These are phyloP conservation scores for Pleurotus ostreatus DNA, from an alignment of 768 basidiomycete species.

Conservation along the genomic window DNA sequence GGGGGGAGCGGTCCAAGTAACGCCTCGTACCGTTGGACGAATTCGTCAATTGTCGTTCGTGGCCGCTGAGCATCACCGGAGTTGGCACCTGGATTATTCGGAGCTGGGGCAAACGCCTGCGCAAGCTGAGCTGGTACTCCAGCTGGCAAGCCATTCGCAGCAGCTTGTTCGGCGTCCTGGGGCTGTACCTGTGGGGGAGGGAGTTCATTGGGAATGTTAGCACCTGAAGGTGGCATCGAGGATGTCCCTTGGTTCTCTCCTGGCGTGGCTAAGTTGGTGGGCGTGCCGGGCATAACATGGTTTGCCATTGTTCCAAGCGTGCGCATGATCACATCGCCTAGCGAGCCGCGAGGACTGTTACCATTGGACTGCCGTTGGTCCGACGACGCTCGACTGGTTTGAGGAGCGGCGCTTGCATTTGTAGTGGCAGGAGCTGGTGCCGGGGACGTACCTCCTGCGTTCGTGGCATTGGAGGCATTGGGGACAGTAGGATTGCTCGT, in stretches of 20 bases:
- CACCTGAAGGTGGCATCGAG: not conserved
- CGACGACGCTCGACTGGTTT: too few relatives aligned
- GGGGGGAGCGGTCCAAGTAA: not conserved
- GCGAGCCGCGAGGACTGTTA: too few relatives aligned
- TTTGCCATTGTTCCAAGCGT: not conserved
- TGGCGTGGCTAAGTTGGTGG: not conserved
- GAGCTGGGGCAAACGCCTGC: not conserved
- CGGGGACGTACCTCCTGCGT: too few relatives aligned
- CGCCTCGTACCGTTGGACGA: not conserved
- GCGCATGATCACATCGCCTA: too few relatives aligned
- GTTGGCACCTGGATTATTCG: not conserved
- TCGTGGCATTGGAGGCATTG: too few relatives aligned
- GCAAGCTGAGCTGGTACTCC: slow-evolving; percentile 5
- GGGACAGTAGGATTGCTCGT: too few relatives aligned
- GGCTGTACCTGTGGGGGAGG: not conserved
- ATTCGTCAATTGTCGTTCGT: not conserved
- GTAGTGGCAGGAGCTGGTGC: too few relatives aligned
- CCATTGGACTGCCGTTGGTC: too few relatives aligned
- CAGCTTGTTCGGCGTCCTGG: not conserved
- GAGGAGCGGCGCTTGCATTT: too few relatives aligned
- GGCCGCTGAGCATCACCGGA: not conserved
- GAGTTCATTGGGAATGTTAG: not conserved
- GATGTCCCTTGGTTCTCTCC: not conserved
- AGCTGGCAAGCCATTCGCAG: slow-evolving; percentile 2
- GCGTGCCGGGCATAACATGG: not conserved